Percentiles rank a stretch among this genome's conserved stretches.
phyloP scores from a whole-genome alignment of 1,284 basidiomycete species.

The Cystobasidiaceae sp. region DNA sequence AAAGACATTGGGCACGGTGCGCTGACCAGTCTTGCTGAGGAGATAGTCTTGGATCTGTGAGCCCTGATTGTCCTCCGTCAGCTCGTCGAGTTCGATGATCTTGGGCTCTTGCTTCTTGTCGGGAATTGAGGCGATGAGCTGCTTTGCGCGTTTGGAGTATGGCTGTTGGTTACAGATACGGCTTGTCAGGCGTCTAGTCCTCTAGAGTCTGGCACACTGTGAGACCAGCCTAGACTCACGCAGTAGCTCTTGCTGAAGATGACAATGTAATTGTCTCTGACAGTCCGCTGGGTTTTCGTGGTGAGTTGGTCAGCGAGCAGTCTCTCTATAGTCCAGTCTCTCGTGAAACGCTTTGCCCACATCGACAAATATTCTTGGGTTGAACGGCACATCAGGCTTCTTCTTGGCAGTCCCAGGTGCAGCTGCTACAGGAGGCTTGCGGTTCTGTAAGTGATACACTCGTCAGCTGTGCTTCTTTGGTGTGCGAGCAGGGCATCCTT shows the following conservation, averaged over 20 bases:
- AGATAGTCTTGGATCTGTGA: slow-evolving; percentile 44
- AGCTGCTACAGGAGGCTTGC: slow-evolving; percentile 19
- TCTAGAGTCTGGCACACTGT: no score
- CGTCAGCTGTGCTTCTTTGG: no score
- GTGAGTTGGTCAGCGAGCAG: no score
- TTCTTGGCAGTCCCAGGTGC: slow-evolving; percentile 6
- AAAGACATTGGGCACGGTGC: slow-evolving; percentile 50
- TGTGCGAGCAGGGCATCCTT: no score
- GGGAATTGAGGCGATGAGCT: slow-evolving; percentile 43
- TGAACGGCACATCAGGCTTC: not conserved
- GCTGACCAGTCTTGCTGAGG: slow-evolving; percentile 48
- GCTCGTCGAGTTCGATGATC: slow-evolving; percentile 47
- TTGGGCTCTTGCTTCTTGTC: slow-evolving; percentile 43
- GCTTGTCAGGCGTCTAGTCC: not conserved
- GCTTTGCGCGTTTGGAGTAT: slow-evolving; percentile 46
- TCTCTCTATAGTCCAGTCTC: no score
- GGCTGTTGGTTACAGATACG: slow-evolving; percentile 6
- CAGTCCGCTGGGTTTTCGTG: no score
- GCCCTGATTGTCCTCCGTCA: slow-evolving; percentile 40
- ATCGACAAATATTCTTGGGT: slow-evolving; percentile 18
- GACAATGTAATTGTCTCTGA: slow-evolving; percentile 45
- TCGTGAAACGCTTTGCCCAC: not conserved
- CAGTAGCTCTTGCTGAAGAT: slow-evolving; percentile 47
- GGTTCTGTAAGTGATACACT: no score
- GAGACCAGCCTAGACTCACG: no score